Evolutionary conservation across 2,329 filamentous ascomycete genomes (phyloP).

Genomic region (Chaetomium sp.): DNA sequence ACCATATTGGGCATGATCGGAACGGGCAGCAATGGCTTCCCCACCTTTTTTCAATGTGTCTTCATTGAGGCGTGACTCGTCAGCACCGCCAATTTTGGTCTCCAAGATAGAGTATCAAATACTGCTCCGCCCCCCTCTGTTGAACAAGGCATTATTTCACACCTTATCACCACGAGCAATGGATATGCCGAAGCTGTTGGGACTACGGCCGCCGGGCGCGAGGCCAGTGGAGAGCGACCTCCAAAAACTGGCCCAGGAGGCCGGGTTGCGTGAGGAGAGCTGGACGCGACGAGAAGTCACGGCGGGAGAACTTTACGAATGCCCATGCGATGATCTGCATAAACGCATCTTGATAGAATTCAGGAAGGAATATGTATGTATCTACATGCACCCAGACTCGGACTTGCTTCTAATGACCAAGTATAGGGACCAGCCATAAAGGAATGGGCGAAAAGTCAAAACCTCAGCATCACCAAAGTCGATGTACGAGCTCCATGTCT

Average conservation of each 20-base stretch:
- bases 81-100: not conserved
- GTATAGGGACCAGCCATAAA: not conserved
- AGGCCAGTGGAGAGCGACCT: not conserved
- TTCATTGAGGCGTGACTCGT: not conserved
- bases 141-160: not conserved
- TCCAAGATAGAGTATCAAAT: not conserved
- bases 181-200: not conserved
- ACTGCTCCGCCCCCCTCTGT: not conserved
- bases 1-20: too few relatives aligned
- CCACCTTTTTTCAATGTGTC: not conserved
- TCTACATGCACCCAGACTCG: not conserved
- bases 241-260: not conserved
- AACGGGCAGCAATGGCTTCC: not conserved
- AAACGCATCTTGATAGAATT: not conserved
- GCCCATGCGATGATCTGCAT: not conserved
- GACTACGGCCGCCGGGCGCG: not conserved
- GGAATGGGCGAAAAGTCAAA: not conserved
- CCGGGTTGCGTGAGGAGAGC: not conserved
- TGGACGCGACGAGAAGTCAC: not conserved
- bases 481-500: not conserved
- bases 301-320: not conserved
- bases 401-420: not conserved
- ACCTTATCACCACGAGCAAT: not conserved
- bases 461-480: not conserved
- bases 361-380: not conserved